Evolutionary conservation across 1,284 basidiomycete species (phyloP).

Genomic region (Rhodotorula sp.): DNA sequence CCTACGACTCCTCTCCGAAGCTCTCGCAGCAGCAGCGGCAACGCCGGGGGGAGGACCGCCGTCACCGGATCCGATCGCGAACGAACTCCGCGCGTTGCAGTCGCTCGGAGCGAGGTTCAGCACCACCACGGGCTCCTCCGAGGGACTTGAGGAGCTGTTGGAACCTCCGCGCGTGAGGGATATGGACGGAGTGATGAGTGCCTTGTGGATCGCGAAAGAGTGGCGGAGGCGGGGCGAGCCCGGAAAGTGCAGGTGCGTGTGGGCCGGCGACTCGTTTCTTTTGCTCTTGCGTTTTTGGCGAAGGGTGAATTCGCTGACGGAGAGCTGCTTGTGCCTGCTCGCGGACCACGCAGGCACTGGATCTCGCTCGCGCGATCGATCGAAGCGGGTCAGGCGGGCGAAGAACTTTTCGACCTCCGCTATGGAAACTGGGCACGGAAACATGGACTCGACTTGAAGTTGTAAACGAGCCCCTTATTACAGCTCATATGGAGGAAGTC

Average conservation of each 20-base stretch:
- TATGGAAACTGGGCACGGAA: slow-evolving; percentile 7
- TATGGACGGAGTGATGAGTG: slow-evolving; percentile 20
- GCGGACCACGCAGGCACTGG: slow-evolving; percentile 19
- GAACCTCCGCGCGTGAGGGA: slow-evolving; percentile 15
- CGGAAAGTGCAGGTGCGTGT: slow-evolving; percentile 10
- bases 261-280: too few species aligned
- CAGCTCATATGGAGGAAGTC: too few species aligned
- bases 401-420: slow-evolving; percentile 27
- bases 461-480: too few species aligned
- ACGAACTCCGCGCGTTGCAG: slow-evolving; percentile 24
- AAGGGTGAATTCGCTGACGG: background rate
- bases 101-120: slow-evolving; percentile 24
- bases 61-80: slow-evolving; percentile 1
- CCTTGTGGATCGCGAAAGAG: slow-evolving; percentile 19
- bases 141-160: background rate
- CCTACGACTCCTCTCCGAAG: slow-evolving; percentile 9
- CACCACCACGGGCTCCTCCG: background rate
- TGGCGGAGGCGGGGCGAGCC: background rate
- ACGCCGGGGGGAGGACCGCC: background rate
- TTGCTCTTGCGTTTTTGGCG: too few species aligned
- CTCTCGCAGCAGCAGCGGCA: background rate
- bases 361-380: slow-evolving; percentile 22
- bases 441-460: slow-evolving; percentile 1
- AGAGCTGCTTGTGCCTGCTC: too few species aligned
- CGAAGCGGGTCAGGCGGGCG: slow-evolving; percentile 31